Evolutionary conservation across 805 yeast genomes (phyloP).

Genomic region (Kodamaea laetipori): DNA sequence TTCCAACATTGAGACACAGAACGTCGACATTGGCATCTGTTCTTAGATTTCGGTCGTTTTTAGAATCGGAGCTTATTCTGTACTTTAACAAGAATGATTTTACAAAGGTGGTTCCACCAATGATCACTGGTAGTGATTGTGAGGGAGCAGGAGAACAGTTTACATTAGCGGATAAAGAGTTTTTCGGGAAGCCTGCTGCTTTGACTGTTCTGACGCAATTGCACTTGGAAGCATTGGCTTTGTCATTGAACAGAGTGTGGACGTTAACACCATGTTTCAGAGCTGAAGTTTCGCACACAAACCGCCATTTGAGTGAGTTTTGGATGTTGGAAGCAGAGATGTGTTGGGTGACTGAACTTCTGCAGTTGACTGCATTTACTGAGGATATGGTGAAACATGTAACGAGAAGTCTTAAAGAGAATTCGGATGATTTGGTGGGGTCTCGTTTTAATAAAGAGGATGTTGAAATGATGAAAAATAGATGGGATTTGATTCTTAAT

Average conservation of each 20-base stretch:
- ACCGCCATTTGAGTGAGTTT: constrained; percentile 88
- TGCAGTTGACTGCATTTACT: constrained; percentile 62
- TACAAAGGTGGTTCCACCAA: constrained; percentile 79
- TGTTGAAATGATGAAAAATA: constrained; percentile 35
- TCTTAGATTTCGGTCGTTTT: constrained; percentile 69
- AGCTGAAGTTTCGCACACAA: constrained; percentile 90
- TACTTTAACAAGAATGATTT: constrained; percentile 60
- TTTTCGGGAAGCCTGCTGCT: constrained; percentile 68
- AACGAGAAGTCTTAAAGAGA: constrained; percentile 18
- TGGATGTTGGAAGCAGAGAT: constrained; percentile 98
- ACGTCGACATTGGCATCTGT: constrained; percentile 65
- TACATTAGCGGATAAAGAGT: constrained; percentile 46
- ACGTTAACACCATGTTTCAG: constrained; percentile 88
- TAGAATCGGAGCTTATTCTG: constrained; percentile 54
- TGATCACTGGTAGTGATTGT: constrained; percentile 87
- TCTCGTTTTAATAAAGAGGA: constrained; percentile 44
- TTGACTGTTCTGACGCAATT: constrained; percentile 91
- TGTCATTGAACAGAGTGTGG: constrained; percentile 81
- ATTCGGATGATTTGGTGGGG: constrained; percentile 33
- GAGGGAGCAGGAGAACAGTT: constrained; percentile 98
- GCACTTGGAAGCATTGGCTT: constrained; percentile 80
- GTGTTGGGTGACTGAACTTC: constrained; percentile 60
- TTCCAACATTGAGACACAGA: constrained; percentile 80
- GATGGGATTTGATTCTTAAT: constrained; percentile 62
- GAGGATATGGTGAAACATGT: constrained; percentile 69